Base-by-base conservation (phyloP, 345 rosid genomes). In the Euclidium syriacum region DNA sequence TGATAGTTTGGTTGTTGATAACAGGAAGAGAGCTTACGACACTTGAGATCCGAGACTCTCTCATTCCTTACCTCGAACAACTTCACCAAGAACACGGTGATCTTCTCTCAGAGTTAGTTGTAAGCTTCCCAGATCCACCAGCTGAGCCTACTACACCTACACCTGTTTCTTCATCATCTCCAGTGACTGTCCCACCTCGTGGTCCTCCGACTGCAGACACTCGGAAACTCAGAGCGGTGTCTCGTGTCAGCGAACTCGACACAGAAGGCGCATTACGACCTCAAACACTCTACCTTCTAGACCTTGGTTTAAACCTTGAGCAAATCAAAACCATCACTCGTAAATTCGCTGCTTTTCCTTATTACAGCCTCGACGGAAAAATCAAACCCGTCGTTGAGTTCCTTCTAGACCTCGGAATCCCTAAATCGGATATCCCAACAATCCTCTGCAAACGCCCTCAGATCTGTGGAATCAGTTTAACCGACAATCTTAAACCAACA, bases 21-120 rank as follows among this genome's bases (percentile, higher is more conserved):
- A 40, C 74, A 90, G 97, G 98, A 64, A 72, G 95, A 59, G 98
- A 91, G 80, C 98, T 91, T 41, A 84, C 90, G 24, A 88, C 95
- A 16, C 86, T 84, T 54, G 98, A 91, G 62, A 91, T 91, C 12
- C 74, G 98, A 80, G 95, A 91, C 23, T 83, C 91, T 29, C 83
- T 91, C 40, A 75, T 77, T 39, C 95, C 98, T 35, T 91, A 85
- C 79, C 95, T 88, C 0, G 85, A 88, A 52, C 71, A 83, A 17
- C 85, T 91, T 43, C 85, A 57, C 10, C 68, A 84, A 55, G 85
- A 88, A 41, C 80, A 86, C 19, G 90, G 96, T 22, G 65, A 70
- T 55, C 67, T 78, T 48, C 75, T 88, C 42, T 64, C 82, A 2
- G 84, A 84, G 33, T 74, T 91, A 24, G 91, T 87, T 63, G 84